Percentiles rank a stretch among this genome's conserved stretches.
phyloP scores from a whole-genome alignment of 768 basidiomycete genomes.

The Strobilomyces confusus region DNA sequence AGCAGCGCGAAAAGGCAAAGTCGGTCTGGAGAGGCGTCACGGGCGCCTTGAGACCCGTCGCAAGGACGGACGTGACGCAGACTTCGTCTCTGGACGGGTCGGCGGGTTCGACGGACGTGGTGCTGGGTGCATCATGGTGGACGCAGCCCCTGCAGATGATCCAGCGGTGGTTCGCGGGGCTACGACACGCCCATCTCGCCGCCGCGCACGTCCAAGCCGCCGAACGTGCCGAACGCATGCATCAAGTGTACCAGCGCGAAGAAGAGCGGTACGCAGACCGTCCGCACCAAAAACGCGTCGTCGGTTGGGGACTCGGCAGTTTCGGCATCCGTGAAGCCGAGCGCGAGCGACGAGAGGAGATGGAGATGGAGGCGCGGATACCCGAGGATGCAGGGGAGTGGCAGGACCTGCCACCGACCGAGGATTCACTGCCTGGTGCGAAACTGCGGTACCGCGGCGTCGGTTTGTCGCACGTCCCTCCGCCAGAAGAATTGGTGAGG shows the following conservation, averaged over 20 bases:
- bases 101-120: not conserved
- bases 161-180: constrained; percentile 52
- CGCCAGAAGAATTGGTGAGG: constrained; percentile 8
- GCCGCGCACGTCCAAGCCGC: constrained; percentile 70
- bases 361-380: not conserved
- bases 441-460: constrained; percentile 10
- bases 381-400: constrained; percentile 27
- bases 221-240: constrained; percentile 62
- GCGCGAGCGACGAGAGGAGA: constrained; percentile 28
- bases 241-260: constrained; percentile 51
- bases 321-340: constrained; percentile 45
- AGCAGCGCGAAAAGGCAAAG: constrained; percentile 50
- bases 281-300: constrained; percentile 27
- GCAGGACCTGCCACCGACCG: constrained; percentile 5
- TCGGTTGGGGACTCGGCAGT: constrained; percentile 74
- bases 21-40: constrained; percentile 58
- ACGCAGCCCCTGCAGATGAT: constrained; percentile 30
- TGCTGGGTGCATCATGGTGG: not conserved
- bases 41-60: constrained; percentile 38
- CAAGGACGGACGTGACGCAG: not conserved
- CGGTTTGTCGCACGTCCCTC: not conserved
- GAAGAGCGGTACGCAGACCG: constrained; percentile 20
- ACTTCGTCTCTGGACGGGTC: constrained; percentile 11
- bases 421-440: not conserved
- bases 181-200: constrained; percentile 66